Base-by-base conservation (phyloP, 108 stramenopile species). In the Aurantiochytrium sp. region DNA sequence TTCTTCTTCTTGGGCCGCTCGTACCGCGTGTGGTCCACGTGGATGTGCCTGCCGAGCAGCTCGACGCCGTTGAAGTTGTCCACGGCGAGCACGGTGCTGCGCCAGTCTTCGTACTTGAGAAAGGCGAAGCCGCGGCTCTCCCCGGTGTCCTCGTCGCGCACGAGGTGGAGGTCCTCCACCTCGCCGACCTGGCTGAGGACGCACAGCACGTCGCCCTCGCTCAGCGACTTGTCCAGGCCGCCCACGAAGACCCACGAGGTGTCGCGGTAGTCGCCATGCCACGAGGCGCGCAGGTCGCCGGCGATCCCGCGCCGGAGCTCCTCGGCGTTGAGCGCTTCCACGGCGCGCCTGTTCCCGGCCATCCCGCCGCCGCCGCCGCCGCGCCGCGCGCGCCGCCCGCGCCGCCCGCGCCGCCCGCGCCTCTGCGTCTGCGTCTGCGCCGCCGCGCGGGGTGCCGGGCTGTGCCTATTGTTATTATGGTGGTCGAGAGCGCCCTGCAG, bases 221-320 rank as follows among this genome's bases (percentile, higher is more conserved):
- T 96, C 45, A 99, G 91, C 65, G 95, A 87, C 48, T 91, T 86
- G 5, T 95, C 92, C 12, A 99, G 90, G 86, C 97, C 96, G 12
- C 99, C 98, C 0, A 95, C 93, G 81, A 95, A 96, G n/a, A 97
- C 93, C 99, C 99, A 99, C 8, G 98, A 95, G 6, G 96, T 95
- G 50, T 96, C 91, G 55, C 92, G 87, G 91, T 96, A 99, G 92
- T 99, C 88, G 3, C 90, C 50, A 88, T 99, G 99, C 99, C 99
- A 99, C 1, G 97, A 98, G 39, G 93, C 97, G 42, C 24, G 24
- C 22, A 85, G 45, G 85, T 65, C 24, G 59, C 59, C 59, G 59
- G 59, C 59, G 59, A 65, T 65, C 15, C 59, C 59, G 34, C 59
- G 59, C 24, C 34, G 27, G 32, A 65, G 59, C 59, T 65, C 59